A percentile compares a stretch with the other conserved stretches of the same genome.
phyloP scores from a whole-genome alignment of 1,284 basidiomycete species.

The Marasmius tenuissimus region DNA sequence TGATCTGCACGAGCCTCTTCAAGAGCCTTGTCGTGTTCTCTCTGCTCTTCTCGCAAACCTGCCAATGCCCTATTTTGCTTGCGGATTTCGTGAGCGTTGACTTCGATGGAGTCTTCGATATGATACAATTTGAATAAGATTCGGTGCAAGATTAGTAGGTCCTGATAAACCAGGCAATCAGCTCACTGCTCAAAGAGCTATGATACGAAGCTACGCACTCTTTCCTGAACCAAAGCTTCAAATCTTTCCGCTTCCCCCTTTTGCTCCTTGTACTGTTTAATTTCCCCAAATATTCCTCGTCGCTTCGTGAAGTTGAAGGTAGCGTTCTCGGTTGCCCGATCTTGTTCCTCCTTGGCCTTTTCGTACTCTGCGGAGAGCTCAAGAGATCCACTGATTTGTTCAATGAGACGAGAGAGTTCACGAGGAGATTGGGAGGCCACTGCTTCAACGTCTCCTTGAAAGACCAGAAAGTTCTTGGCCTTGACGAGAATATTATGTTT shows the following conservation, averaged over 20 bases:
- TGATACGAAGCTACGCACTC: conserved; percentile 42
- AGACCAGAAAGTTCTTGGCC: conserved; percentile 99
- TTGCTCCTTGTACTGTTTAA: conserved; percentile 97
- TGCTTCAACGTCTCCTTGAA: conserved; percentile 98
- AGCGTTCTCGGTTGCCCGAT: conserved; percentile 89
- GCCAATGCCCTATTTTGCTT: conserved; percentile 70
- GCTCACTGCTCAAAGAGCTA: conserved; percentile 9
- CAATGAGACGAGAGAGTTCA: conserved; percentile 88
- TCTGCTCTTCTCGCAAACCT: conserved; percentile 69
- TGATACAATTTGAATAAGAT: conserved; percentile 91
- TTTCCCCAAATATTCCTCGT: conserved; percentile 91
- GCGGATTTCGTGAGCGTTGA: conserved; percentile 69
- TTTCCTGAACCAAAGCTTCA: conserved; percentile 73
- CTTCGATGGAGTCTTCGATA: conserved; percentile 80
- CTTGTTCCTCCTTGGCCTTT: conserved; percentile 82
- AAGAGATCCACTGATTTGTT: conserved; percentile 93
- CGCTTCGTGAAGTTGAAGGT: conserved; percentile 94
- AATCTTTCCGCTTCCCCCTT: conserved; percentile 92
- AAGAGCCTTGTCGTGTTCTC: conserved; percentile 67
- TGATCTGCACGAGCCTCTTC: conserved; percentile 79
- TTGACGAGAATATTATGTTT: conserved; percentile 96
- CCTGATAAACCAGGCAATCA: conserved; percentile 41
- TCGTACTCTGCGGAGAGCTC: conserved; percentile 92
- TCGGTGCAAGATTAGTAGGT: conserved; percentile 79
- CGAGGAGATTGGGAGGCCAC: conserved; percentile 94